Conservation (phyloP, 169 alveolate species). For the Cyclospora cayetanensis region DNA sequence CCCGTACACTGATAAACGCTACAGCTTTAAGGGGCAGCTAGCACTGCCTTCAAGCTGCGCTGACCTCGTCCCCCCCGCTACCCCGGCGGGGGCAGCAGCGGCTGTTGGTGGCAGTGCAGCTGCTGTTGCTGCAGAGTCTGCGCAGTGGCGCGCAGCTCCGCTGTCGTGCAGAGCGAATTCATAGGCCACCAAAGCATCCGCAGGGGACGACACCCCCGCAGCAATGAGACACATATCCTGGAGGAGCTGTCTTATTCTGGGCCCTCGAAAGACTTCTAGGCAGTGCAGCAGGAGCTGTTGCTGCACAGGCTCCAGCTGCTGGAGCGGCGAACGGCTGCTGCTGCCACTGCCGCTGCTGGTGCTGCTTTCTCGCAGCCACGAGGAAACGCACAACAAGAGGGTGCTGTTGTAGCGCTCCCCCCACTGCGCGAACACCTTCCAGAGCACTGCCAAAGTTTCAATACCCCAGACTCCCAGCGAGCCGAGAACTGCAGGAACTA, state of each 20-base stretch:
- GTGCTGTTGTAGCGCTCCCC: background rate
- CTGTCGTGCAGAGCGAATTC: constrained; percentile 42
- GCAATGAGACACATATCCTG: constrained; percentile 64
- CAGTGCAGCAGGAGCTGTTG: constrained; percentile 61
- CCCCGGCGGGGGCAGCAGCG: background rate
- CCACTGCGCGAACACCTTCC: constrained; percentile 64
- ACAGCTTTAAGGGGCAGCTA: constrained; percentile 3
- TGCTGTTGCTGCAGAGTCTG: constrained; percentile 6
- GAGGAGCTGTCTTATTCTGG: constrained; percentile 59
- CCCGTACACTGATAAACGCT: background rate
- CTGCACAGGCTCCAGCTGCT: constrained; percentile 22
- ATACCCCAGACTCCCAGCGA: constrained; percentile 52
- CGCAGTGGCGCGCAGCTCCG: background rate
- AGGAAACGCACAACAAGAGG: background rate
- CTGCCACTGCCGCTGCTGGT: constrained; percentile 42
- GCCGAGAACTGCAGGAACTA: constrained; percentile 36
- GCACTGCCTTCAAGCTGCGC: background rate
- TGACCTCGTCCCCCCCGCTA: too few relatives aligned
- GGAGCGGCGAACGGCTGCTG: constrained; percentile 29
- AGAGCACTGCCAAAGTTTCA: constrained; percentile 45
- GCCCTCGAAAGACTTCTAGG: constrained; percentile 37
- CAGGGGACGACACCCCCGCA: background rate
- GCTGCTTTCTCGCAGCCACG: constrained; percentile 49
- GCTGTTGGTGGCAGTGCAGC: background rate
- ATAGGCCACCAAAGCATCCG: constrained; percentile 61